Evolutionary conservation across 1,284 basidiomycete species (phyloP).

Genomic region (Cryptococcus wingfieldii): DNA sequence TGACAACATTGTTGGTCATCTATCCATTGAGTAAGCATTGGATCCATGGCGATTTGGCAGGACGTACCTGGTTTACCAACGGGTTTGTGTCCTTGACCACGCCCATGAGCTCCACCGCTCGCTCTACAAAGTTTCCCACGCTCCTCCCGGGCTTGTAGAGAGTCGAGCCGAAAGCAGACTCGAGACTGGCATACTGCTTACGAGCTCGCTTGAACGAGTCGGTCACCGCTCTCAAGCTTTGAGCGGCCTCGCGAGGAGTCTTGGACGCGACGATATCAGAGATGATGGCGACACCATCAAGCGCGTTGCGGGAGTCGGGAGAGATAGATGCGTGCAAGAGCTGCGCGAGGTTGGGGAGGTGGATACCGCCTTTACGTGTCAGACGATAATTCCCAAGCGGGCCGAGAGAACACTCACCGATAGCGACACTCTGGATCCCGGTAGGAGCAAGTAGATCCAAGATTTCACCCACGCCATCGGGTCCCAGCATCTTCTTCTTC

Average conservation of each 20-base stretch:
- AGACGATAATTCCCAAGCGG: neutral
- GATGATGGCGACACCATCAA: conserved; percentile 85
- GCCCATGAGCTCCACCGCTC: conserved; percentile 54
- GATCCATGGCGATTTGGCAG: neutral
- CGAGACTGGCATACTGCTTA: neutral
- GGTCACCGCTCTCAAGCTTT: conserved; percentile 40
- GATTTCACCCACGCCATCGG: conserved; percentile 61
- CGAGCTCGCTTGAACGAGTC: conserved; percentile 40
- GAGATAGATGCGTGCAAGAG: conserved; percentile 68
- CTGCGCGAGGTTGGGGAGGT: conserved; percentile 65
- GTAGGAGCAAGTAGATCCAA: conserved; percentile 63
- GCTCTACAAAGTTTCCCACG: conserved; percentile 42
- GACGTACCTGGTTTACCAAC: conserved; percentile 70
- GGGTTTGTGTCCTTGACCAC: conserved; percentile 59
- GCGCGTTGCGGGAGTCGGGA: conserved; percentile 52
- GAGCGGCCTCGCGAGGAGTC: conserved; percentile 61
- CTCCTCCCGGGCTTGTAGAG: neutral
- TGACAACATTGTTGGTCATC: conserved; percentile 89
- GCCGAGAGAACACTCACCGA: conserved; percentile 56
- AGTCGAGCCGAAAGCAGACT: conserved; percentile 11
- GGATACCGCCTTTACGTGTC: conserved; percentile 66
- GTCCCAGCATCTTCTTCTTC: conserved; percentile 58
- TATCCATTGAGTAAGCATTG: conserved; percentile 37
- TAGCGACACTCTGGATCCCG: conserved; percentile 67
- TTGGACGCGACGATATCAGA: conserved; percentile 75